phyloP scores from a whole-genome alignment of 2,329 filamentous ascomycete species.

The Apiospora malaysiana region DNA sequence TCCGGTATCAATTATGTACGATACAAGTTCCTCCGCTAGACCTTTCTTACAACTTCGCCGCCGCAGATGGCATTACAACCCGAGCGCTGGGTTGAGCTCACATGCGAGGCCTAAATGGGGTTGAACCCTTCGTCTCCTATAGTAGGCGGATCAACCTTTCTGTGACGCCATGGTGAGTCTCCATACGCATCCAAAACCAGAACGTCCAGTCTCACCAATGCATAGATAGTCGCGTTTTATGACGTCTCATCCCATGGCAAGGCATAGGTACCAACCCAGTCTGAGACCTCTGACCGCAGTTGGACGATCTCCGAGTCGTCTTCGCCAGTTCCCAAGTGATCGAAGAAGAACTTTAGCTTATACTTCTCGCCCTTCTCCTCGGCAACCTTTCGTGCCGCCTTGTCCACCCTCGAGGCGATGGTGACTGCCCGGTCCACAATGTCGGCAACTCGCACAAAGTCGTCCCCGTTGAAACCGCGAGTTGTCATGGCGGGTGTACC shows the following conservation, averaged over 20 bases:
- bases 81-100: neutral
- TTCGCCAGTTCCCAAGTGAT: conserved; percentile 71
- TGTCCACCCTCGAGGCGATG: conserved; percentile 79
- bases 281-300: conserved; percentile 75
- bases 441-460: conserved; percentile 86
- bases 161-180: neutral
- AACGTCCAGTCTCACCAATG: neutral
- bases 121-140: conserved; percentile 17
- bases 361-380: conserved; percentile 72
- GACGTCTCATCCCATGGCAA: conserved; percentile 66
- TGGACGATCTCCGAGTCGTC: conserved; percentile 74
- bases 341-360: conserved; percentile 70
- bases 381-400: conserved; percentile 71
- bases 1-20: conserved; percentile 16
- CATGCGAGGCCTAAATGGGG: conserved; percentile 8
- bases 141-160: neutral
- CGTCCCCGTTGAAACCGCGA: conserved; percentile 85
- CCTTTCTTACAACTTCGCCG: neutral
- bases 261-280: conserved; percentile 78
- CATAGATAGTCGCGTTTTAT: conserved; percentile 25
- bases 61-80: neutral
- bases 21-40: conserved; percentile 2
- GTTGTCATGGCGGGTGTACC: conserved; percentile 98
- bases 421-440: conserved; percentile 84
- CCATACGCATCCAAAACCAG: neutral